Evolutionary conservation across 176 grass and related monocot genomes (phyloP).

Genomic region (Eleusine coracana): DNA sequence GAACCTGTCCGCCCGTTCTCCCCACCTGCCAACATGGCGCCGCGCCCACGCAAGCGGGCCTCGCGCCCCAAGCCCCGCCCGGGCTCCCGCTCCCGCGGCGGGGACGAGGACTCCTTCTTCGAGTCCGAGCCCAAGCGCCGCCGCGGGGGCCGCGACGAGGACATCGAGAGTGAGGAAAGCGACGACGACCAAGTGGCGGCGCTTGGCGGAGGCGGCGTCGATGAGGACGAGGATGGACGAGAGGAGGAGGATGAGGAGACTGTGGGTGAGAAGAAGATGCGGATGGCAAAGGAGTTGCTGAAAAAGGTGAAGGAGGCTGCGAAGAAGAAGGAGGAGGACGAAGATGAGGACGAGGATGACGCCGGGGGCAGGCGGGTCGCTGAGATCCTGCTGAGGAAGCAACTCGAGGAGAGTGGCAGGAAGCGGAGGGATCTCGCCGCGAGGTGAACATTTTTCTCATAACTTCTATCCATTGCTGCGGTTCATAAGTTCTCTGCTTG

Average conservation of each 20-base stretch:
- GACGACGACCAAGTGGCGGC: conserved; percentile 44
- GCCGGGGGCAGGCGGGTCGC: conserved; percentile 52
- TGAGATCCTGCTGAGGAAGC: conserved; percentile 66
- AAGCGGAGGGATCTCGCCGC: conserved; percentile 56
- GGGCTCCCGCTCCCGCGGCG: conserved; percentile 32
- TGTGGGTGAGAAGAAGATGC: conserved; percentile 75
- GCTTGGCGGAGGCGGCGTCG: conserved; percentile 19
- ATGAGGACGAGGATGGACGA: conserved; percentile 39
- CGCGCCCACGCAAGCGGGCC: conserved; percentile 43
- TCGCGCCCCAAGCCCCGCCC: conserved; percentile 37
- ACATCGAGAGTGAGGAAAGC: conserved; percentile 67
- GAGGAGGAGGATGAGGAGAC: conserved; percentile 65
- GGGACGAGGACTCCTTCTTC: conserved; percentile 68
- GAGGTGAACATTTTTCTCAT: conserved; percentile 41
- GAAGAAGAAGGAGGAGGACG: conserved; percentile 57
- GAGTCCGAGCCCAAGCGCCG: conserved; percentile 66
- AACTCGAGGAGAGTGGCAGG: conserved; percentile 80
- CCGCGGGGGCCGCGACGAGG: conserved; percentile 49
- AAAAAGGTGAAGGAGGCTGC: conserved; percentile 49
- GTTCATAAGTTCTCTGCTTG: background rate
- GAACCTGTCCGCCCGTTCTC: background rate
- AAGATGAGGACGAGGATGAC: conserved; percentile 45
- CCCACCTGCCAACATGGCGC: conserved; percentile 31
- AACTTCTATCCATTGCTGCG: background rate
- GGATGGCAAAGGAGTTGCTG: conserved; percentile 71